Conservation (phyloP, 164 flowering plant genomes). For the Chimonanthus praecox region DNA sequence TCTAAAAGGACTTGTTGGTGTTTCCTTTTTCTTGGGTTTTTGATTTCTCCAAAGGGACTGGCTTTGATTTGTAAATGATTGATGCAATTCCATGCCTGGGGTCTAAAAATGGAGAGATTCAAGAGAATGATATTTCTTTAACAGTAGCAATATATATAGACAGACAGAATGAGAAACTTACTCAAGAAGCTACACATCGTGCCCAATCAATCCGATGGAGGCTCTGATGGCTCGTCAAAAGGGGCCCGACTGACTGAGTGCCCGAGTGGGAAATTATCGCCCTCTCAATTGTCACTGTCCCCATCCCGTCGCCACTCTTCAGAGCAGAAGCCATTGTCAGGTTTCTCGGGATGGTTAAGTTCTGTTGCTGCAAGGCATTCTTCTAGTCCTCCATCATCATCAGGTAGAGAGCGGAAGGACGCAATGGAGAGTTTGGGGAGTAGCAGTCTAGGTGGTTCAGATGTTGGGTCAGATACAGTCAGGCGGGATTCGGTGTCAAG, state of each 20-base stretch:
- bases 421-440: conserved; percentile 35
- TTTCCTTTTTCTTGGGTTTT: conserved; percentile 1
- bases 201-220: conserved; percentile 63
- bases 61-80: conserved; percentile 2
- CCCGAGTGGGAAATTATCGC: conserved; percentile 31
- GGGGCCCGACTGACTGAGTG: conserved; percentile 32
- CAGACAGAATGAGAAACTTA: conserved; percentile 60
- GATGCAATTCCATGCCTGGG: neutral
- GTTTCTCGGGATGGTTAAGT: conserved; percentile 70
- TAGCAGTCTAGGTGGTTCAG: conserved; percentile 23
- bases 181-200: conserved; percentile 81
- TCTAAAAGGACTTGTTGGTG: neutral
- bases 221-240: conserved; percentile 42
- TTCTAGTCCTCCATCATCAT: conserved; percentile 55
- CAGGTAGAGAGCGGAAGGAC: conserved; percentile 43
- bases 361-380: conserved; percentile 54
- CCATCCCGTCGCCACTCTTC: conserved; percentile 23
- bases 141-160: neutral
- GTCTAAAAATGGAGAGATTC: neutral
- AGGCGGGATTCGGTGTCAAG: conserved; percentile 50
- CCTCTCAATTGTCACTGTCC: conserved; percentile 21
- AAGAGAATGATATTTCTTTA: neutral
- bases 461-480: conserved; percentile 34
- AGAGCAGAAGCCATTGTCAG: conserved; percentile 58
- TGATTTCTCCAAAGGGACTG: neutral